A percentile compares a stretch with the other conserved stretches of the same genome.
Conservation (phyloP, 306 rosid genomes). For the Corylus heterophylla region DNA sequence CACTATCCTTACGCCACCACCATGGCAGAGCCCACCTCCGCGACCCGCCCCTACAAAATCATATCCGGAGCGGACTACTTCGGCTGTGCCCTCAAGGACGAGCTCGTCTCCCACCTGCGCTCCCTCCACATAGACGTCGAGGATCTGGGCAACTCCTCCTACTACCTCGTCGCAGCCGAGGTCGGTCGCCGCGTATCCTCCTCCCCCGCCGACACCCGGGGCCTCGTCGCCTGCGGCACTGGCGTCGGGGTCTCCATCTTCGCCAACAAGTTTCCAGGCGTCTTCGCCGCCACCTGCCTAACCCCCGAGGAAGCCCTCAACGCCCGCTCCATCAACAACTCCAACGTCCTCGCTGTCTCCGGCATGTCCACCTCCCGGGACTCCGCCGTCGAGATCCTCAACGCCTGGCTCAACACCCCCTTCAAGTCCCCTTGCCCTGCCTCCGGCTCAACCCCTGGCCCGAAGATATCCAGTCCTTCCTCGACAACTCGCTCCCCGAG, state of each 20-base stretch:
- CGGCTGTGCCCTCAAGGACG: slow-evolving; percentile 75
- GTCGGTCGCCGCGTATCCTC: slow-evolving; percentile 86
- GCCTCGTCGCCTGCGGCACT: slow-evolving; percentile 84
- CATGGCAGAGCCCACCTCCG: slow-evolving; percentile 36
- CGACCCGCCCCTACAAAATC: slow-evolving; percentile 46
- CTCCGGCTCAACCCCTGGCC: slow-evolving; percentile 69
- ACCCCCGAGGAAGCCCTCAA: slow-evolving; percentile 61
- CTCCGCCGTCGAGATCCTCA: slow-evolving; percentile 56
- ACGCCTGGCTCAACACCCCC: slow-evolving; percentile 75
- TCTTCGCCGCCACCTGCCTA: slow-evolving; percentile 70
- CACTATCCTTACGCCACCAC: neutral
- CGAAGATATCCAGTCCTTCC: slow-evolving; percentile 48
- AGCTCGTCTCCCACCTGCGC: slow-evolving; percentile 34
- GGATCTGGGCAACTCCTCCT: slow-evolving; percentile 67
- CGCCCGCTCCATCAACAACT: slow-evolving; percentile 80
- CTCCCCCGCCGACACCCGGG: slow-evolving; percentile 46
- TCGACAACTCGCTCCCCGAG: slow-evolving; percentile 56
- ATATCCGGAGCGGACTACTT: slow-evolving; percentile 74
- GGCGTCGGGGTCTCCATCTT: slow-evolving; percentile 85
- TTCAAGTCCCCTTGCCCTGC: slow-evolving; percentile 76
- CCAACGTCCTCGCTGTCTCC: slow-evolving; percentile 86
- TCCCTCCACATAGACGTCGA: slow-evolving; percentile 61
- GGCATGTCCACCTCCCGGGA: slow-evolving; percentile 61
- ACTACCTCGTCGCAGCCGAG: slow-evolving; percentile 82
- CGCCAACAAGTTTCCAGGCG: slow-evolving; percentile 87